A percentile compares a stretch with the other conserved stretches of the same genome.
Conservation (phyloP, 164 flowering plant species). For the Echeveria elegans region DNA sequence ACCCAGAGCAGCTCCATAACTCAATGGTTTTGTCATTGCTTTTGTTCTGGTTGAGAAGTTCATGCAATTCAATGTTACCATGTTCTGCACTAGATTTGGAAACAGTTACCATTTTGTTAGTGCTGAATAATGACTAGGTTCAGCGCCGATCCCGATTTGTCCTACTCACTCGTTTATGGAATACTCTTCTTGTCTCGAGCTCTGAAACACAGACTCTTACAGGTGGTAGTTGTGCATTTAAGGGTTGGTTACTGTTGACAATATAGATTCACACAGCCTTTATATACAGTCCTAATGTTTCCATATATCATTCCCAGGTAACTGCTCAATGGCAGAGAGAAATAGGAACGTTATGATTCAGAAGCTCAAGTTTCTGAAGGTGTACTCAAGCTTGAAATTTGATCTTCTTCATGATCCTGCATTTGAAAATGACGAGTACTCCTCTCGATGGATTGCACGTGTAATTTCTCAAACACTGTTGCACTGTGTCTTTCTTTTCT, state of each 20-base stretch:
- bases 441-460: constrained; percentile 80
- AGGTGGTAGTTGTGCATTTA: background rate
- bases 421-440: constrained; percentile 65
- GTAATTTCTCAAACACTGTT: constrained; percentile 20
- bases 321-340: constrained; percentile 6
- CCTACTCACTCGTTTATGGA: background rate
- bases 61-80: background rate
- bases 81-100: background rate
- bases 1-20: background rate
- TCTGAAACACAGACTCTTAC: background rate
- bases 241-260: background rate
- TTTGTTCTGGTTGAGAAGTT: background rate
- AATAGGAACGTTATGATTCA: constrained; percentile 28
- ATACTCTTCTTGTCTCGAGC: background rate
- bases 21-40: background rate
- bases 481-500: no score
- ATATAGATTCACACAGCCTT: background rate
- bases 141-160: background rate
- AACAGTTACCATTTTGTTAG: background rate
- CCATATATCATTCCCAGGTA: background rate
- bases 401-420: constrained; percentile 82
- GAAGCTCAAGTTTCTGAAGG: constrained; percentile 43
- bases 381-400: constrained; percentile 56
- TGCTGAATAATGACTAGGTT: background rate
- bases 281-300: background rate